A percentile compares a stretch with the other conserved stretches of the same genome.
Evolutionary conservation across 371 early-diverging fungal genomes (phyloP).

Genomic region (Massospora cicadina): DNA sequence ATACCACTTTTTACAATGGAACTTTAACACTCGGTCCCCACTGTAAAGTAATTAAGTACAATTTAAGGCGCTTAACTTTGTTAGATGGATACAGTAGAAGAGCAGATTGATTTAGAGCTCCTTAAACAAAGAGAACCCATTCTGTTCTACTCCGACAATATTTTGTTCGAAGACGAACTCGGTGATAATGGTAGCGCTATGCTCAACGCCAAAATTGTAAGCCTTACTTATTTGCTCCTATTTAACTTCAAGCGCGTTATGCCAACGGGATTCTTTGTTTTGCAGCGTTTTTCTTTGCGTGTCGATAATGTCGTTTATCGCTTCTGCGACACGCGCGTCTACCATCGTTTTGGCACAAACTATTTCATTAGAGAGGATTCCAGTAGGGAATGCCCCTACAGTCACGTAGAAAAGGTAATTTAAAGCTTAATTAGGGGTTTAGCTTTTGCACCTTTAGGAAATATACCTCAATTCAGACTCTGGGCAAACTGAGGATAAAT

Average conservation of each 20-base stretch:
- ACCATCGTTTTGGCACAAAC: slow-evolving; percentile 59
- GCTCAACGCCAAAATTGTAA: slow-evolving; percentile 59
- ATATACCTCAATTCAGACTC: neutral
- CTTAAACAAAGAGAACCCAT: slow-evolving; percentile 67
- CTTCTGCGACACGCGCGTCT: slow-evolving; percentile 69
- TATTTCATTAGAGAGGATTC: slow-evolving; percentile 53
- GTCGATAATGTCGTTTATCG: slow-evolving; percentile 87
- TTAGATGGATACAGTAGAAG: slow-evolving; percentile 16
- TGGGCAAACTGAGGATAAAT: neutral
- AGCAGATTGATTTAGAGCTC: slow-evolving; percentile 48
- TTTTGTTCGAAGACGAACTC: slow-evolving; percentile 89
- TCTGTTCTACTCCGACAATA: slow-evolving; percentile 72
- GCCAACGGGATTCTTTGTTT: slow-evolving; percentile 73
- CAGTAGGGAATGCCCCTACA: slow-evolving; percentile 38
- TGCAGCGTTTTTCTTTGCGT: slow-evolving; percentile 74
- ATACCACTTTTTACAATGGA: slow-evolving; percentile 60
- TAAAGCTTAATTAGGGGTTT: neutral
- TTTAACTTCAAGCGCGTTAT: slow-evolving; percentile 52
- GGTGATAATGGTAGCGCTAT: slow-evolving; percentile 85
- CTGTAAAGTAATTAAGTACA: neutral
- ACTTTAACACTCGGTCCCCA: slow-evolving; percentile 15
- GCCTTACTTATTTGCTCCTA: slow-evolving; percentile 11
- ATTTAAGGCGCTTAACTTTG: neutral
- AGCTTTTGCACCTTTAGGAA: neutral
- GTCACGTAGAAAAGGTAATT: slow-evolving; percentile 27